Base-by-base conservation (phyloP, 2,329 filamentous ascomycete species). In the Neofusicoccum kwambonambiense region DNA sequence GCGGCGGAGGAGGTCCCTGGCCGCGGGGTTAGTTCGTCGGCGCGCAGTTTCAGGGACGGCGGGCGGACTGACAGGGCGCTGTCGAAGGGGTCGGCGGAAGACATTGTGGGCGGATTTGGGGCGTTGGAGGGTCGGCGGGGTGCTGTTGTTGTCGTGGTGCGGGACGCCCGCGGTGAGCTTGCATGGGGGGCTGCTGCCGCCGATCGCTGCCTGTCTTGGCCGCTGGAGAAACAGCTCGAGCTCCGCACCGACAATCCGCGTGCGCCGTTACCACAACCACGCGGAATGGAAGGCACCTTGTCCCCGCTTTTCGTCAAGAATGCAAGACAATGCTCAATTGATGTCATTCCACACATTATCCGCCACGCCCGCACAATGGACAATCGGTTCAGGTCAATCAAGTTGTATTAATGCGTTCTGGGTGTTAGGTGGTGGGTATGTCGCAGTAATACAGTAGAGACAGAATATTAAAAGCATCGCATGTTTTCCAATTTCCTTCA, bases 1-100 rank as follows among this genome's bases (percentile, higher is more conserved):
- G 69, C 95, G 95, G 73, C 95, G 94, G 80, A 99, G 94, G 76
- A 99, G 93, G 84, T 99, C 95, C 75, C 95, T 98, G 78, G 27
- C 56, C 65, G 39, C 68, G 63, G 54, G 47, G 65, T 71, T 68
- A 68, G 66, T 47, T 39, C 31, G 41, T 11, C 47, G 49, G 49
- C 34, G 61, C 13, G 54, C 45, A 37, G 31, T 13, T 34, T 17
- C n/a, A 45, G 64, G 49, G 15, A 17, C 7, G 19, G 57, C 1
- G 19, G n/a, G 56, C n/a, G 44, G 39, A 34, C 88, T 78, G 84
- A 92, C 90, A 92, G 87, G 64, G 90, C 90, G 75, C 89, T 90
- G 78, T 93, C 90, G 74, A 90, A 90, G 7, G 88, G 88, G 72
- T 90, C 89, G 72, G 83, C 82, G 72, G 83, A 77, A 68, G 82